phyloP scores from a whole-genome alignment of 805 yeast genomes.

The Sugiyamaella smithiae region DNA sequence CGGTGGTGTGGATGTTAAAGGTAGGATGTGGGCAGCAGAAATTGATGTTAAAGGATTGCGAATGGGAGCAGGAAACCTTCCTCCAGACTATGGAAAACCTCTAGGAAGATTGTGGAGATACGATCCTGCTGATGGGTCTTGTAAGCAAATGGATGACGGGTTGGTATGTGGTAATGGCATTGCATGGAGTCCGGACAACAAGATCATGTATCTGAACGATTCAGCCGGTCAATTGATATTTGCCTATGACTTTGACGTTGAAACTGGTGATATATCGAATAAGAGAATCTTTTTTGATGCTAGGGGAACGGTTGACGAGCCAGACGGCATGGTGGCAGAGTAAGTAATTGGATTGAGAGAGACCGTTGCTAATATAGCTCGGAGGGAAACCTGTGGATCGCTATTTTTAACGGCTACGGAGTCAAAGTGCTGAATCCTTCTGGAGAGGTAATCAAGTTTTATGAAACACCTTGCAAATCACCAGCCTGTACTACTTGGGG shows the following conservation, averaged over 20 bases:
- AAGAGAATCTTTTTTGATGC: slow-evolving; percentile 26
- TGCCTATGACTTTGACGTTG: slow-evolving; percentile 43
- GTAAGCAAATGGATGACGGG: slow-evolving; percentile 31
- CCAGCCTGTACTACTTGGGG: slow-evolving; percentile 40
- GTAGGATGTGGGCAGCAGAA: slow-evolving; percentile 60
- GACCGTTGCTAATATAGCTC: neutral
- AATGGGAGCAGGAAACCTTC: slow-evolving; percentile 29
- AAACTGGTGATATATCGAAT: slow-evolving; percentile 37
- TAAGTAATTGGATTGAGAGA: neutral
- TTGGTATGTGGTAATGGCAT: slow-evolving; percentile 55
- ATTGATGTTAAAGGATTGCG: slow-evolving; percentile 31
- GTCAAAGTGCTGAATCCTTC: slow-evolving; percentile 27
- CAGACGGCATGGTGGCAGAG: slow-evolving; percentile 4
- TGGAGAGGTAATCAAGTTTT: slow-evolving; percentile 29
- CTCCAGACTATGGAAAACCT: slow-evolving; percentile 28
- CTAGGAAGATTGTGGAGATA: slow-evolving; percentile 37
- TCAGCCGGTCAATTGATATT: slow-evolving; percentile 48
- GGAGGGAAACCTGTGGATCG: slow-evolving; percentile 32
- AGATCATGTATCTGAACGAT: slow-evolving; percentile 51
- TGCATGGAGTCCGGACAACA: slow-evolving; percentile 47
- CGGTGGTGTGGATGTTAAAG: slow-evolving; percentile 74
- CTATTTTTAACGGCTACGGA: slow-evolving; percentile 27
- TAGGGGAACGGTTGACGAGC: slow-evolving; percentile 25
- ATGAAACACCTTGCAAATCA: slow-evolving; percentile 19
- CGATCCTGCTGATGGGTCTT: slow-evolving; percentile 33